Base-by-base conservation (phyloP, 768 basidiomycete species). In the Boletus tylopilopsis region DNA sequence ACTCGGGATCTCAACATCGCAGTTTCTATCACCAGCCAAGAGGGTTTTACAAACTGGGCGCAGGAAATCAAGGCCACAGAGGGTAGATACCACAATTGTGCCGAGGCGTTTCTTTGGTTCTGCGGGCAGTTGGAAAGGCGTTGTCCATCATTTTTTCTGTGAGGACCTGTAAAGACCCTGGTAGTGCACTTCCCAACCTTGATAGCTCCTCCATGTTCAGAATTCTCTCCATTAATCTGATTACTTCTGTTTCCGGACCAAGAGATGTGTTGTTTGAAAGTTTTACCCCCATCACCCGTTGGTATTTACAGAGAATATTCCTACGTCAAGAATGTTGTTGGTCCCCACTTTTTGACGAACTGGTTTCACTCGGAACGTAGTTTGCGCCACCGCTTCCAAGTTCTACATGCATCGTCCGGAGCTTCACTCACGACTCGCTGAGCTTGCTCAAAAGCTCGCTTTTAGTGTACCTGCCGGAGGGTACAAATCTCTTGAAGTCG, bases 401-500 rank as follows among this genome's bases (percentile, higher is more conserved):
- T 96, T 92, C 69, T 94, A 95, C 68, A 76, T 80, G 1, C 75
- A 77, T 32, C 85, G 89, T 27, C 83, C 88, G 13, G 94, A 94
- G 24, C 77, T 97, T 13, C 89, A 95, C 57, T 71, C 80, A 2
- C 81, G 80, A 45, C 75, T 97, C 39, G 78, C 86, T 1, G 90
- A 91, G 48, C 77, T 94, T 29, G 87, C 89, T 3, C 89, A 90
- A 62, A 86, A 89, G 59, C 80, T 97, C 18, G 89, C 94, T 0
- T 97, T 94, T 68, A 81, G 75, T 52, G 88, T 92, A 13, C 89
- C 90, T 18, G 89, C 87, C 15, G 76, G 78, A 54, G 91, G 91
- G 0, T 93, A 90, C 74, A 95, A 95, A 68, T 88, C 85, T n/a
- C 81, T 93, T 37, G 92, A 94, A 71, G 92, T 95, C 52, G 90